Evolutionary conservation across 106 monocot species (phyloP).

Genomic region (Platanthera zijinensis): DNA sequence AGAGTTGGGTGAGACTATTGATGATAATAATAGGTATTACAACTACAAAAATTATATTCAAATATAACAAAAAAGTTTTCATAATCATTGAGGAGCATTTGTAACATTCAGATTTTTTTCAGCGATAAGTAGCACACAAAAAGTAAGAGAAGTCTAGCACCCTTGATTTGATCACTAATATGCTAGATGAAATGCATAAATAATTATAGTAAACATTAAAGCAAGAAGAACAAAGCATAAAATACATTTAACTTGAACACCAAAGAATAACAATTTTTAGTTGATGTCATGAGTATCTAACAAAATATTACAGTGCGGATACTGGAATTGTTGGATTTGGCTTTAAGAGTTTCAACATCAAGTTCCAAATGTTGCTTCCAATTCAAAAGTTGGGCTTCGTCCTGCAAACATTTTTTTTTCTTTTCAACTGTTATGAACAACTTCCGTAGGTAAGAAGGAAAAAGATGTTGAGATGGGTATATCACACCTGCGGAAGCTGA

Average conservation of each 20-base stretch:
- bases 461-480: neutral
- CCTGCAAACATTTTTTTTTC: constrained; percentile 28
- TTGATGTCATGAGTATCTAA: neutral
- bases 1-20: no score
- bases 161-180: no score
- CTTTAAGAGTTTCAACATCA: constrained; percentile 92
- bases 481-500: constrained; percentile 68
- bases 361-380: constrained; percentile 87
- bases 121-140: neutral
- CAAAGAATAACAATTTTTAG: neutral
- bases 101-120: neutral
- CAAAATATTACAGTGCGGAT: constrained; percentile 71
- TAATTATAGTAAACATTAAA: neutral
- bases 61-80: neutral
- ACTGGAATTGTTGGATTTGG: constrained; percentile 68
- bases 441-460: constrained; percentile 6
- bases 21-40: neutral
- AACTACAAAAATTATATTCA: neutral
- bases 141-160: neutral
- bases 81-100: neutral
- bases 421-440: neutral
- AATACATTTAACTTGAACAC: neutral
- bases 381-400: constrained; percentile 60
- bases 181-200: neutral
- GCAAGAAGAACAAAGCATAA: neutral